A percentile compares a stretch with the other conserved stretches of the same genome.
Conservation (phyloP, 2,329 filamentous ascomycete genomes). For the Fusarium avenaceum region DNA sequence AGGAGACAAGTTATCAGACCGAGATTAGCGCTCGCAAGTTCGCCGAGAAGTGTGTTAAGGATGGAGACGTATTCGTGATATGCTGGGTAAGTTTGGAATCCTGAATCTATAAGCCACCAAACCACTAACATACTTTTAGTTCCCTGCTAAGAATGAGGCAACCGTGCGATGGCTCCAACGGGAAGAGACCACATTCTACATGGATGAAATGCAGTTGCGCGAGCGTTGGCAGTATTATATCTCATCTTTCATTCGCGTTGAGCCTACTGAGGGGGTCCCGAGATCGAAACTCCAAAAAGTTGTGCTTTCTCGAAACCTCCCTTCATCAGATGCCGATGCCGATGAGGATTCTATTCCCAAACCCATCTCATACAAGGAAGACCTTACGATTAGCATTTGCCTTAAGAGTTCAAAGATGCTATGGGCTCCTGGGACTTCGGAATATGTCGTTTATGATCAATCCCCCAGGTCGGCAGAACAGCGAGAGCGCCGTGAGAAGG, state of each 20-base stretch:
- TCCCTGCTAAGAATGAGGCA: constrained; percentile 76
- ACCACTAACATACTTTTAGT: constrained; percentile 64
- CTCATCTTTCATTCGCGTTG: constrained; percentile 88
- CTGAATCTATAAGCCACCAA: constrained; percentile 2
- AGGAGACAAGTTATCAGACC: constrained; percentile 88
- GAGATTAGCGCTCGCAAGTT: constrained; percentile 93
- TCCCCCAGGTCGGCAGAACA: constrained; percentile 77
- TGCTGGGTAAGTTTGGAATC: constrained; percentile 79
- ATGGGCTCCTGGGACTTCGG: constrained; percentile 78
- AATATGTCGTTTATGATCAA: constrained; percentile 80
- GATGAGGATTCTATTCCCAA: constrained; percentile 74
- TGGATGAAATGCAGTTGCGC: constrained; percentile 86
- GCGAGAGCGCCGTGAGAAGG: constrained; percentile 62
- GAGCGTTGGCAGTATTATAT: constrained; percentile 96
- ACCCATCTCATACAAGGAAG: constrained; percentile 73
- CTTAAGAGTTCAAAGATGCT: constrained; percentile 83
- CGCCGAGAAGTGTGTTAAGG: constrained; percentile 92
- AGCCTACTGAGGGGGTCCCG: constrained; percentile 85
- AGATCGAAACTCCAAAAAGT: constrained; percentile 75
- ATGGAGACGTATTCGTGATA: constrained; percentile 91
- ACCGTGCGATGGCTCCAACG: constrained; percentile 78
- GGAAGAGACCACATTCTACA: constrained; percentile 83
- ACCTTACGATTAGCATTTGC: constrained; percentile 79
- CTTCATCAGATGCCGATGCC: constrained; percentile 71
- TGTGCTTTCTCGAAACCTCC: constrained; percentile 79